phyloP scores from a whole-genome alignment of 2,329 filamentous ascomycete genomes.

The Lachnellula occidentalis region DNA sequence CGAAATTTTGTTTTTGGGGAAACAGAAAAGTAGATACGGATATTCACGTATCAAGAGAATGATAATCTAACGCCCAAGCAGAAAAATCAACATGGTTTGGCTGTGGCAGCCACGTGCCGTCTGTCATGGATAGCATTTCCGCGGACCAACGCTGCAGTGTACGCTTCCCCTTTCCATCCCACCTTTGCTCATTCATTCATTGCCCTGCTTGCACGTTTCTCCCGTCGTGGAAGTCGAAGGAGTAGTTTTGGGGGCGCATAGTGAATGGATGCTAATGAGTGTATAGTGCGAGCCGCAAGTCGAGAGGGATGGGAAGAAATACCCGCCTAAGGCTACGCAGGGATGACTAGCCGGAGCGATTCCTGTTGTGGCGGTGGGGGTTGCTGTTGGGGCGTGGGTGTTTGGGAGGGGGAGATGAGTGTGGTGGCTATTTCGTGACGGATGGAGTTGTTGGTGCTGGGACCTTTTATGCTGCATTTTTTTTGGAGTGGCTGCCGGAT shows the following conservation, averaged over 20 bases:
- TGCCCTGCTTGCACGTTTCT: neutral
- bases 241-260: neutral
- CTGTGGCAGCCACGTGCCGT: constrained; percentile 45
- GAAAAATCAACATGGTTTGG: constrained; percentile 49
- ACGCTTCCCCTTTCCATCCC: neutral
- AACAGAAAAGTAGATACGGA: neutral
- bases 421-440: neutral
- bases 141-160: constrained; percentile 45
- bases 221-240: neutral
- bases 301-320: constrained; percentile 44
- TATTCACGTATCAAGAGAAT: neutral
- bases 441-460: neutral
- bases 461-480: neutral
- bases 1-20: neutral
- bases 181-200: neutral
- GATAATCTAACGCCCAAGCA: constrained; percentile 18
- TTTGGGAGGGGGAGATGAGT: neutral
- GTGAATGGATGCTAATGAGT: too few relatives aligned
- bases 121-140: constrained; percentile 47
- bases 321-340: constrained; percentile 44
- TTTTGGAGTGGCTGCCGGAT: neutral
- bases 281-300: constrained; percentile 42
- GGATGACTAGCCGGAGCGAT: constrained; percentile 15
- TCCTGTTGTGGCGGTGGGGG: neutral
- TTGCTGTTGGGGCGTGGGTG: neutral